phyloP scores from a whole-genome alignment of 495 filamentous ascomycete species.

The Cercophora newfieldiana region DNA sequence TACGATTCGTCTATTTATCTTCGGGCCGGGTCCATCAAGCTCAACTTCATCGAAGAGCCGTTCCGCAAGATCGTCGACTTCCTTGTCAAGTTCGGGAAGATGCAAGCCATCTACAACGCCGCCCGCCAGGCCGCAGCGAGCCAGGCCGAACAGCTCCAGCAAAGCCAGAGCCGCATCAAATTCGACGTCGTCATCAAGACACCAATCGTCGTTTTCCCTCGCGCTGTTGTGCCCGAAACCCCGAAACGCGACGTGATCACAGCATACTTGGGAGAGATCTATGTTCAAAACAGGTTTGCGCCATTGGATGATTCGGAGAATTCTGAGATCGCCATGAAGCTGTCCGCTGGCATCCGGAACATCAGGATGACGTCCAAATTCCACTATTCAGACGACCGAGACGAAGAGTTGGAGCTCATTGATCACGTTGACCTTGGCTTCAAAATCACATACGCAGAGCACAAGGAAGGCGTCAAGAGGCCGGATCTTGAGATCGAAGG shows the following conservation, averaged over 20 bases:
- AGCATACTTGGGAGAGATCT: conserved; percentile 94
- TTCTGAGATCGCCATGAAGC: conserved; percentile 78
- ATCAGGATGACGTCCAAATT: conserved; percentile 88
- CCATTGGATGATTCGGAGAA: conserved; percentile 71
- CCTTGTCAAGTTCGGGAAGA: conserved; percentile 96
- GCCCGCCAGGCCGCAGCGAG: conserved; percentile 93
- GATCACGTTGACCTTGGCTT: conserved; percentile 94
- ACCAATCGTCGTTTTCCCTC: conserved; percentile 91
- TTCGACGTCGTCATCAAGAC: conserved; percentile 93
- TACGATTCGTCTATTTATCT: conserved; percentile 90
- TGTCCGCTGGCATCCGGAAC: conserved; percentile 88
- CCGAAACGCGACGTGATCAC: conserved; percentile 76
- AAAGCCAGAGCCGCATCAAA: conserved; percentile 83
- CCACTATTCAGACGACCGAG: conserved; percentile 68
- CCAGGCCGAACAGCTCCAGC: conserved; percentile 88
- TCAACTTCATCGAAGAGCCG: conserved; percentile 95
- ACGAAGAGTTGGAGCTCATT: conserved; percentile 91
- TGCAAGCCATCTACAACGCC: conserved; percentile 98
- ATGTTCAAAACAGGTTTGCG: conserved; percentile 88
- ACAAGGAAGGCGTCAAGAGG: conserved; percentile 70
- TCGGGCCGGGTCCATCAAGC: conserved; percentile 87
- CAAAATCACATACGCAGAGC: conserved; percentile 85
- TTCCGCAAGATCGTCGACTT: conserved; percentile 99
- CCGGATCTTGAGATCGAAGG: conserved; percentile 92
- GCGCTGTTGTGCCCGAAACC: conserved; percentile 60